Base-by-base conservation (phyloP, 805 yeast genomes). In the Candida suzukii region DNA sequence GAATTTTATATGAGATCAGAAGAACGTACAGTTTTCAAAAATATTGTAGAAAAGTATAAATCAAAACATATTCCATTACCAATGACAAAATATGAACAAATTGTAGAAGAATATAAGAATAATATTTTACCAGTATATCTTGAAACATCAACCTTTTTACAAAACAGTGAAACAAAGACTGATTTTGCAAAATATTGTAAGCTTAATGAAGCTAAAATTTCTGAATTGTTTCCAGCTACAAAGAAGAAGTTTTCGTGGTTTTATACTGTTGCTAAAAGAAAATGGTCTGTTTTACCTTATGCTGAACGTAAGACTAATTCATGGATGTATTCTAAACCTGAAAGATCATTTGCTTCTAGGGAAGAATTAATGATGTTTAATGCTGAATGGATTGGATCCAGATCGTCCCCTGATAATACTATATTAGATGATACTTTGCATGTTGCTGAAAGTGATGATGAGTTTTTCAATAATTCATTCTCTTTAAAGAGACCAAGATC, bases 101-200 rank as follows among this genome's bases (percentile, higher is more conserved):
- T 52, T 4, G 37, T 43, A 14, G 31, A 33, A 7, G 19, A 41
- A 1, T 53, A 48, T 36, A 47, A 38, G 24, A 39, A 41, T 5
- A 33, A 40, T 7, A 29, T 49, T 1, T 26, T 39, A 22, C 14
- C 21, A 8, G 22, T 44, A 27, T 32, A 41, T 19, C 38, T 37
- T 10, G 37, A 45, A 13, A 47, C 56, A 0, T 40, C 28, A n/a
- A 18, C 39, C 20, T 43, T 60, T 22, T 40, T 60, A 18, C 46
- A 49, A 13, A 49, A 45, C 13, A 48, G 56, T 8, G 45, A 48
- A 20, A 59, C 56, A 11, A 34, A 51, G 7, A 54, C 61, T 12
- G 60, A 56, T 27, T 56, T 58, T 43, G 60, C 57, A 10, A 41
- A 54, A 19, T 60, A 54, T 40, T 60, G 61, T 35, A 27, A 57